These are phyloP conservation scores for Aureoboletus auriporus DNA, from an alignment of 768 basidiomycete genomes.

Conservation along the genomic window DNA sequence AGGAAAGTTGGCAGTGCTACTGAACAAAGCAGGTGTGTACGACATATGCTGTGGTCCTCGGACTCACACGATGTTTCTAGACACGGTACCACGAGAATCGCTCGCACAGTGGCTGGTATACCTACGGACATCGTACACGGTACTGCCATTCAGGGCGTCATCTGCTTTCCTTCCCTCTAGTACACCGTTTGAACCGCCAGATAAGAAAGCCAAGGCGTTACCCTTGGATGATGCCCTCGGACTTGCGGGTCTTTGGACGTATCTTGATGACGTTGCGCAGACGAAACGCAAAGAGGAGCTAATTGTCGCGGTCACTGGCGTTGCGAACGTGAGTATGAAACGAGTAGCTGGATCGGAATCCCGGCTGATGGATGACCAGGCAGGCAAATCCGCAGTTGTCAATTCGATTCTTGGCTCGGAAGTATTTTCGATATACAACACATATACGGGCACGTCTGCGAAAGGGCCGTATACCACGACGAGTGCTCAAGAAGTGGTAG, in stretches of 20 bases:
- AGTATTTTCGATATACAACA: constrained; percentile 53
- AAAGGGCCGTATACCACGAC: constrained; percentile 68
- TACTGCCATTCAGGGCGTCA: constrained; percentile 70
- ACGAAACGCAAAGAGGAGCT: constrained; percentile 48
- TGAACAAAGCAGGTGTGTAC: constrained; percentile 83
- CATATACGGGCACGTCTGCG: constrained; percentile 42
- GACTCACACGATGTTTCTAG: constrained; percentile 36
- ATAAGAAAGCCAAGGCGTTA: constrained; percentile 45
- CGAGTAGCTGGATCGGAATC: background rate
- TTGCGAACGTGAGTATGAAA: constrained; percentile 62
- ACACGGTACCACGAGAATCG: constrained; percentile 75
- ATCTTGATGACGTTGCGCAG: constrained; percentile 44
- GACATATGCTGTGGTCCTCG: background rate
- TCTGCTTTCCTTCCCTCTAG: constrained; percentile 56
- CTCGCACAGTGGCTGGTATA: constrained; percentile 63
- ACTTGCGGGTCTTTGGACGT: constrained; percentile 44
- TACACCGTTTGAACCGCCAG: constrained; percentile 23
- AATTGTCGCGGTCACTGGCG: constrained; percentile 75
- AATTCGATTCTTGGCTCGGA: constrained; percentile 65
- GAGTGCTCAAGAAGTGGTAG: constrained; percentile 55
- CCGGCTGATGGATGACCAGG: constrained; percentile 35
- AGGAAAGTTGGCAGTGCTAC: constrained; percentile 56
- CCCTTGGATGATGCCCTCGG: constrained; percentile 58
- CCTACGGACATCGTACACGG: constrained; percentile 57
- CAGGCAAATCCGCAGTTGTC: constrained; percentile 81